Evolutionary conservation across 2,329 filamentous ascomycete genomes (phyloP).

Genomic region (Botryotinia calthae): DNA sequence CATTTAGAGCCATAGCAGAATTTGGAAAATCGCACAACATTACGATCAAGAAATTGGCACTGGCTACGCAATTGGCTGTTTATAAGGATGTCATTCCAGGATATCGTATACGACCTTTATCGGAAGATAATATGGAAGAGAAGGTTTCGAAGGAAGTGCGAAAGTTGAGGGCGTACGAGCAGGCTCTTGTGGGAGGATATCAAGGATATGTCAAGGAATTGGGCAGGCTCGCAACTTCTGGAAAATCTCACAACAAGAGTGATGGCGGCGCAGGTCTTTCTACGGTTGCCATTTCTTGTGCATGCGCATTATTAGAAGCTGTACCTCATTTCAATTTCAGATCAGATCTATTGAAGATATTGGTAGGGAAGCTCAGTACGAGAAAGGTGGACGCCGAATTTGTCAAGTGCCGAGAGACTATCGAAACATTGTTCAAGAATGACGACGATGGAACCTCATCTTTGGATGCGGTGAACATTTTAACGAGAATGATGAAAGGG

Average conservation of each 20-base stretch:
- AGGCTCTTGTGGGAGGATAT: slow-evolving; percentile 81
- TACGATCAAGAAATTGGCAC: slow-evolving; percentile 78
- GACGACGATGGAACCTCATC: slow-evolving; percentile 90
- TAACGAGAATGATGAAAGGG: slow-evolving; percentile 90
- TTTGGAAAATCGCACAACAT: slow-evolving; percentile 67
- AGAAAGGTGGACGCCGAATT: slow-evolving; percentile 72
- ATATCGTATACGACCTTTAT: slow-evolving; percentile 83
- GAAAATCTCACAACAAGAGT: slow-evolving; percentile 39
- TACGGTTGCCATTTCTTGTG: slow-evolving; percentile 79
- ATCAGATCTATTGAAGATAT: slow-evolving; percentile 78
- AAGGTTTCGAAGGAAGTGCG: slow-evolving; percentile 92
- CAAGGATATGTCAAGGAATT: slow-evolving; percentile 79
- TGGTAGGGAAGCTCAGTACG: slow-evolving; percentile 78
- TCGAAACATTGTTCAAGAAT: slow-evolving; percentile 78
- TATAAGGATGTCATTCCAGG: slow-evolving; percentile 97
- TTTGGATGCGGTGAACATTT: slow-evolving; percentile 77
- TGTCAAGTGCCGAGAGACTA: slow-evolving; percentile 69
- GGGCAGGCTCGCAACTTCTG: slow-evolving; percentile 62
- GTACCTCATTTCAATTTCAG: slow-evolving; percentile 99
- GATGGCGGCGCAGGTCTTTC: slow-evolving; percentile 53
- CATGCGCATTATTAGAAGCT: slow-evolving; percentile 73
- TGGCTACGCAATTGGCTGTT: slow-evolving; percentile 83
- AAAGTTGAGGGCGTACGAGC: slow-evolving; percentile 79
- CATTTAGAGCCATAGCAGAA: slow-evolving; percentile 74
- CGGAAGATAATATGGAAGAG: slow-evolving; percentile 69